These are phyloP conservation scores for Tillandsia leiboldiana DNA, from an alignment of 176 grass and related monocot genomes.

Conservation along the genomic window DNA sequence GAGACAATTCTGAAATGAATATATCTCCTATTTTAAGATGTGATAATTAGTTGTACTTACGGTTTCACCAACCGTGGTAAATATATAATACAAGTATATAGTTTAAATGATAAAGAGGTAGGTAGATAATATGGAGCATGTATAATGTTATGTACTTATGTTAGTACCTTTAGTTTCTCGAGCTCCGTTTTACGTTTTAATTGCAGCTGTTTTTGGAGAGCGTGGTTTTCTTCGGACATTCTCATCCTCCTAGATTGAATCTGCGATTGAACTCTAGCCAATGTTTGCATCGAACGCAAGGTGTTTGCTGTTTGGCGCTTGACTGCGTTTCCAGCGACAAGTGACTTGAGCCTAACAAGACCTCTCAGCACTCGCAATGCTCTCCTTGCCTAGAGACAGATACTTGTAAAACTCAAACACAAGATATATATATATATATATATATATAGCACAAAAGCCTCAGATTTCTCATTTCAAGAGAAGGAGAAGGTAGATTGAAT, in stretches of 20 bases:
- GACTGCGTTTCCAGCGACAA: slow-evolving; percentile 73
- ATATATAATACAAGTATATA: too few relatives aligned
- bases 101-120: too few relatives aligned
- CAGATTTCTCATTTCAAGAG: neutral
- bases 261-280: slow-evolving; percentile 71
- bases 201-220: slow-evolving; percentile 73
- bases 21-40: too few relatives aligned
- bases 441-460: neutral
- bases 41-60: too few relatives aligned
- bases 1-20: neutral
- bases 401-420: neutral
- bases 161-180: slow-evolving; percentile 68
- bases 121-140: too few relatives aligned
- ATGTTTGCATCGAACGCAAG: slow-evolving; percentile 53
- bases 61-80: too few relatives aligned
- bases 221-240: slow-evolving; percentile 75
- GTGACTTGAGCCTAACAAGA: slow-evolving; percentile 60
- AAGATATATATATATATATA: neutral
- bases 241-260: slow-evolving; percentile 68
- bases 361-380: slow-evolving; percentile 62
- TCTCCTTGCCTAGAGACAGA: slow-evolving; percentile 61
- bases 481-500: neutral
- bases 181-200: slow-evolving; percentile 62
- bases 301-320: slow-evolving; percentile 69
- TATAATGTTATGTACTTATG: neutral